These are phyloP conservation scores for Rubia tinctorum DNA, from an alignment of 305 asterid genomes.

Conservation along the genomic window DNA sequence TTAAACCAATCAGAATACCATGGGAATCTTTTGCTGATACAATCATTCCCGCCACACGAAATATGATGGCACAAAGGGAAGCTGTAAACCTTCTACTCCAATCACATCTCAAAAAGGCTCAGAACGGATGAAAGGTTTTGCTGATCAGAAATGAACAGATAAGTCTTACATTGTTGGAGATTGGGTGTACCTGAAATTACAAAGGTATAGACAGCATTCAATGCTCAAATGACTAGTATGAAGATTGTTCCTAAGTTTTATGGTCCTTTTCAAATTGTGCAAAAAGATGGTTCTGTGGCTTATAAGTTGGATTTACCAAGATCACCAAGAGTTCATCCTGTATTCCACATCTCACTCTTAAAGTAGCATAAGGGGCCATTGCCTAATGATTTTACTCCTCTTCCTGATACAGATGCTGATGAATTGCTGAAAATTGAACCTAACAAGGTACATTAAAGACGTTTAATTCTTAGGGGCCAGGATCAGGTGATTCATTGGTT, in stretches of 20 bases:
- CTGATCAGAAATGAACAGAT: not conserved
- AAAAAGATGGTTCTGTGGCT: not conserved
- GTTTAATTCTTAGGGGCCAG: not conserved
- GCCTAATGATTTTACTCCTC: not conserved
- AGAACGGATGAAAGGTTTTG: not conserved
- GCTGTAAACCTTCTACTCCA: rapidly evolving
- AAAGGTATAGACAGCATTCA: not conserved
- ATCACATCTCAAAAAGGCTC: not conserved
- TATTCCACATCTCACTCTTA: not conserved
- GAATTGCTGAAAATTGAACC: not conserved
- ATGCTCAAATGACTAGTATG: not conserved
- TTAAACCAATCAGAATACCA: not conserved
- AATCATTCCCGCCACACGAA: not conserved
- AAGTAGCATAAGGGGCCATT: not conserved
- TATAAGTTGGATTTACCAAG: not conserved
- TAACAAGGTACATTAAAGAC: not conserved
- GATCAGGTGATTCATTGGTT: not conserved
- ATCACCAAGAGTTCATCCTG: not conserved
- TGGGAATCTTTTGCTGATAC: not conserved
- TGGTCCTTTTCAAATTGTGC: not conserved
- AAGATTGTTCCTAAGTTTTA: not conserved
- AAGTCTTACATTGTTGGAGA: not conserved
- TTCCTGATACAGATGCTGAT: not conserved
- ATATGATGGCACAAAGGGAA: not conserved
- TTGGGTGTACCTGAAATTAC: not conserved